phyloP scores from a whole-genome alignment of 2,329 filamentous ascomycete species.

The Incumbomyces delicatus region DNA sequence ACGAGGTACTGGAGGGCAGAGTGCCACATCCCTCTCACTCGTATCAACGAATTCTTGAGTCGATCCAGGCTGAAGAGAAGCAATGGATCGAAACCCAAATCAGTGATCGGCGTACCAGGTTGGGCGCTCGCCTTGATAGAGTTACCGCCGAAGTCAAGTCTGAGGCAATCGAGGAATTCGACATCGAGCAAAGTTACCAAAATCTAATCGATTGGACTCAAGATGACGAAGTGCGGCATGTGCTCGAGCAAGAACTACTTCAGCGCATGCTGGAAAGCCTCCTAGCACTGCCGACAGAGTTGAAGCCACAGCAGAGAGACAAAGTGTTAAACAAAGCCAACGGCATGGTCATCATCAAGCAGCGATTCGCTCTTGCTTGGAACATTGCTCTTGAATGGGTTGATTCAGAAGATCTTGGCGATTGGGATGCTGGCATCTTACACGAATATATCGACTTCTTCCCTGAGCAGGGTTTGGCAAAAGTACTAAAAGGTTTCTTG shows the following conservation, averaged over 20 bases:
- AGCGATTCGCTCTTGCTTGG: conserved; percentile 85
- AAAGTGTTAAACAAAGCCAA: conserved; percentile 68
- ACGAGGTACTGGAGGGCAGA: conserved; percentile 71
- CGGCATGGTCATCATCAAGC: conserved; percentile 94
- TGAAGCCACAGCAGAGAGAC: conserved; percentile 61
- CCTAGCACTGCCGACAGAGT: conserved; percentile 53
- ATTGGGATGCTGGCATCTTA: conserved; percentile 69
- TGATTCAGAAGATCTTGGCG: conserved; percentile 62
- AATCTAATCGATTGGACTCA: conserved; percentile 81
- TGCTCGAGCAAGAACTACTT: conserved; percentile 83
- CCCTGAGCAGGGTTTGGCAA: conserved; percentile 69
- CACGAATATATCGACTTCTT: conserved; percentile 76
- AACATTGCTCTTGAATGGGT: conserved; percentile 83
- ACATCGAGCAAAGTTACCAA: conserved; percentile 69
- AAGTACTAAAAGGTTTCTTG: conserved; percentile 72
- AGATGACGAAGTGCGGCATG: conserved; percentile 73
- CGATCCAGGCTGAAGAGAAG: conserved; percentile 76
- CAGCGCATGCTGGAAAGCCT: conserved; percentile 71
- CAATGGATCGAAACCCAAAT: conserved; percentile 84
- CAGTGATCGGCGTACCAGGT: conserved; percentile 72
- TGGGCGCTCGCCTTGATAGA: conserved; percentile 73
- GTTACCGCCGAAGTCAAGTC: conserved; percentile 80
- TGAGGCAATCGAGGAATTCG: conserved; percentile 67
- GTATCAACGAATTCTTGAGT: conserved; percentile 72
- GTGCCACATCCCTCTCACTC: conserved; percentile 70